phyloP scores from a whole-genome alignment of 305 asterid species.

The Solanum chacoense region DNA sequence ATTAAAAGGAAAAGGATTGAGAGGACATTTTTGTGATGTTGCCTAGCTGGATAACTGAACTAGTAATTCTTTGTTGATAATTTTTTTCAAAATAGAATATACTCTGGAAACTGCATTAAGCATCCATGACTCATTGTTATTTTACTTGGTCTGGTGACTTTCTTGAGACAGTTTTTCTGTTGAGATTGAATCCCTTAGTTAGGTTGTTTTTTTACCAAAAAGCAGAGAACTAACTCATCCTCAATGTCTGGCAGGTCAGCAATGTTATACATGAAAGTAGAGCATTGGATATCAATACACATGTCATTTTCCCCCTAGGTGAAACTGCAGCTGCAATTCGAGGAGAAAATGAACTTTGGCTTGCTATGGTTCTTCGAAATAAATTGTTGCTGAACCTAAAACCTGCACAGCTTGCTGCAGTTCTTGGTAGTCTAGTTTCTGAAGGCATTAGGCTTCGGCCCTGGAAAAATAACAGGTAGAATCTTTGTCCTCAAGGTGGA shows the following conservation, averaged over 20 bases:
- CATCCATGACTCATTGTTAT: background rate
- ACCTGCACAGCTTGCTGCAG: constrained; percentile 99
- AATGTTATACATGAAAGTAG: constrained; percentile 87
- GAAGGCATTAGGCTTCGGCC: constrained; percentile 96
- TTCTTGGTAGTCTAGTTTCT: constrained; percentile 80
- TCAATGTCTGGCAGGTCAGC: constrained; percentile 56
- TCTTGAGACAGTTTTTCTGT: background rate
- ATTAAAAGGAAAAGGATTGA: background rate
- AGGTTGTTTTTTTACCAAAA: background rate
- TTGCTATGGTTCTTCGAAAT: constrained; percentile 88
- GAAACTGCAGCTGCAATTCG: constrained; percentile 98
- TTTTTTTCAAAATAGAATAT: background rate
- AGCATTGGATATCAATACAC: constrained; percentile 93
- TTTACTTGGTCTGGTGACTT: background rate
- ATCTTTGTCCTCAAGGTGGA: background rate
- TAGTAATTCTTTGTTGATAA: background rate
- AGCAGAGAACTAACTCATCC: constrained; percentile 3
- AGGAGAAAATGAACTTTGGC: constrained; percentile 98
- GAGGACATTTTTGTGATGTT: background rate
- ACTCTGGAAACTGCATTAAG: background rate
- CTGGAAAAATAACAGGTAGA: constrained; percentile 73
- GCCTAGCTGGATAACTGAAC: background rate
- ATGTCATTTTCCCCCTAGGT: constrained; percentile 79
- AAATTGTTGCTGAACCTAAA: constrained; percentile 69
- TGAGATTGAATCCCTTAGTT: background rate